These are phyloP conservation scores for Metschnikowia kofuensis DNA, from an alignment of 805 yeast species.

Conservation along the genomic window DNA sequence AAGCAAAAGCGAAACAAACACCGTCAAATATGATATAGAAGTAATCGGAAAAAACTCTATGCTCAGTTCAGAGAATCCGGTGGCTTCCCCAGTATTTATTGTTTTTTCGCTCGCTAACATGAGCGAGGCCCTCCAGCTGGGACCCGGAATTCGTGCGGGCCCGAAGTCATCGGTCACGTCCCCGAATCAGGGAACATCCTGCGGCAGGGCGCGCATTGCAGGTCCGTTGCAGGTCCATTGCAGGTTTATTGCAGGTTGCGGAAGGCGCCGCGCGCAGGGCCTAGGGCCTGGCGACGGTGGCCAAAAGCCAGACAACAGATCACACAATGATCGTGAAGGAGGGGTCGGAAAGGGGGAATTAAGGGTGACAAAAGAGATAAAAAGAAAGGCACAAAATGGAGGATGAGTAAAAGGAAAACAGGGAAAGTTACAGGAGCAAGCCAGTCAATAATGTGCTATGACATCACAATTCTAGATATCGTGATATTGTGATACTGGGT, in stretches of 20 bases:
- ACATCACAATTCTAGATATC: too few species aligned
- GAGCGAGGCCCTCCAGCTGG: background rate
- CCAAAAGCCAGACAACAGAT: too few species aligned
- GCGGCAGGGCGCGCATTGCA: background rate
- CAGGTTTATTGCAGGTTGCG: background rate
- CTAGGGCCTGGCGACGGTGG: too few species aligned
- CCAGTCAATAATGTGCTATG: too few species aligned
- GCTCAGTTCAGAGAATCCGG: background rate
- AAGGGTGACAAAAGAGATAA: too few species aligned
- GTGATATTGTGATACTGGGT: too few species aligned
- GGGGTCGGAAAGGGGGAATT: too few species aligned
- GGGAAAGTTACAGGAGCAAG: too few species aligned
- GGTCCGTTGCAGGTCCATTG: too few species aligned
- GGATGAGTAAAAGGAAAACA: too few species aligned
- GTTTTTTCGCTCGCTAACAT: background rate
- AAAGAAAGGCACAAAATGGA: too few species aligned
- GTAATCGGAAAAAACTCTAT: background rate
- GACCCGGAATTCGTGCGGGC: constrained; percentile 2
- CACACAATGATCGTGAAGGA: too few species aligned
- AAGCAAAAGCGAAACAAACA: background rate
- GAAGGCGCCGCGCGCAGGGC: background rate
- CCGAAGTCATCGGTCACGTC: constrained; percentile 3
- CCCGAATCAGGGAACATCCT: constrained; percentile 3
- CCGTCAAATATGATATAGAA: background rate
- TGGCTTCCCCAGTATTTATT: background rate